These are phyloP conservation scores for Pichia sp. DNA, from an alignment of 1,139 yeast genomes.

Conservation along the genomic window DNA sequence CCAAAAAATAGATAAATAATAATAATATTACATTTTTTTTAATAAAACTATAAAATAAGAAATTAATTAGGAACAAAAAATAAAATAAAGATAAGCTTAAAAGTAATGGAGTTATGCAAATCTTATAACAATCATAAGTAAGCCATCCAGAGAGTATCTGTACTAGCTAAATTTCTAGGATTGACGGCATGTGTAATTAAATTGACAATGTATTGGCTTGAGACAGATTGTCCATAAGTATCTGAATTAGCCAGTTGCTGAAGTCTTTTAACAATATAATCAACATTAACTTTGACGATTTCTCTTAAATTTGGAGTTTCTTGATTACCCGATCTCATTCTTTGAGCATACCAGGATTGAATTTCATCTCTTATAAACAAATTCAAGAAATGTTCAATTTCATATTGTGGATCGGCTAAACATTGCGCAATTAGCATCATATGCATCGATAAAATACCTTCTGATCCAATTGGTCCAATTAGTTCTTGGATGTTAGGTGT, in stretches of 20 bases:
- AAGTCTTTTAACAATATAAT: conserved; percentile 64
- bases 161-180: conserved; percentile 87
- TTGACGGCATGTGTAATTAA: conserved; percentile 93
- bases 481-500: conserved; percentile 93
- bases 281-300: conserved; percentile 84
- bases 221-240: conserved; percentile 47
- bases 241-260: conserved; percentile 74
- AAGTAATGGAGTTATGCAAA: background rate
- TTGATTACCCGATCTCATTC: conserved; percentile 64
- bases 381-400: conserved; percentile 79
- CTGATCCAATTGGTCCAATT: conserved; percentile 88
- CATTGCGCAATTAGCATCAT: conserved; percentile 84
- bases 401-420: conserved; percentile 84
- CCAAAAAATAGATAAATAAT: background rate
- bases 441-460: conserved; percentile 84
- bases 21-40: background rate
- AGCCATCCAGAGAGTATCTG: conserved; percentile 96
- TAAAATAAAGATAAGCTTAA: background rate
- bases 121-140: conserved; percentile 39
- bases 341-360: conserved; percentile 86
- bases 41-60: conserved; percentile 1
- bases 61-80: background rate
- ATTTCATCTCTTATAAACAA: conserved; percentile 93
- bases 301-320: conserved; percentile 74
- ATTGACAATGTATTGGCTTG: conserved; percentile 90